A percentile compares a stretch with the other conserved stretches of the same genome.
phyloP scores from a whole-genome alignment of 2,329 filamentous ascomycete genomes.

The Fusarium vanettenii region DNA sequence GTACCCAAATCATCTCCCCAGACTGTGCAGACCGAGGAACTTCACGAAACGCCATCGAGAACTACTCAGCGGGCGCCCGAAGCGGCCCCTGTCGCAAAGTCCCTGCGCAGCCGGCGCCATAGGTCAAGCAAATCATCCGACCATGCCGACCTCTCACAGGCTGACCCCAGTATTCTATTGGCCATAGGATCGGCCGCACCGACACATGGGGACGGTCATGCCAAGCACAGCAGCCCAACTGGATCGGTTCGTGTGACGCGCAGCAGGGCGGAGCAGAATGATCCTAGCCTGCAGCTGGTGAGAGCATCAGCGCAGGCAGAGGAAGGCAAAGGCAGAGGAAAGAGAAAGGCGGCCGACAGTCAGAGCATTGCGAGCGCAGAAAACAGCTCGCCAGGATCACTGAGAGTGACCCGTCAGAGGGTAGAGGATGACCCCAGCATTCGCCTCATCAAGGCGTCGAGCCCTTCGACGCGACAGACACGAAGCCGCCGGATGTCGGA shows the following conservation, averaged over 20 bases:
- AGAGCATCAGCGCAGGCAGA: constrained; percentile 33
- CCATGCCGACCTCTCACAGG: constrained; percentile 29
- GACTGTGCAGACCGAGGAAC: constrained; percentile 17
- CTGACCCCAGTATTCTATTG: constrained; percentile 47
- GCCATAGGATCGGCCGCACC: constrained; percentile 35
- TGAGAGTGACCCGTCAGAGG: constrained; percentile 46
- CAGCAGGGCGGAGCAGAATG: constrained; percentile 38
- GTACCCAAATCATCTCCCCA: constrained; percentile 16
- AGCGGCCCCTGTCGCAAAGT: constrained; percentile 43
- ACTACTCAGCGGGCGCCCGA: constrained; percentile 36
- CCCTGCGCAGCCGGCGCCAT: constrained; percentile 46
- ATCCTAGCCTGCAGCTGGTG: constrained; percentile 39
- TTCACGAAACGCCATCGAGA: constrained; percentile 16
- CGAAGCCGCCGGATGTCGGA: constrained; percentile 40
- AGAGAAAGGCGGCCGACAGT: constrained; percentile 26
- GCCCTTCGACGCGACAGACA: constrained; percentile 35
- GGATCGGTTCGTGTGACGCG: constrained; percentile 43
- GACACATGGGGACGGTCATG: constrained; percentile 19
- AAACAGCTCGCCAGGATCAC: constrained; percentile 34
- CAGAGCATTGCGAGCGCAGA: constrained; percentile 26
- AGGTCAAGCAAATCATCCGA: constrained; percentile 39
- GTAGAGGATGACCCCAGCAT: constrained; percentile 41
- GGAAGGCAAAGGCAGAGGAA: constrained; percentile 32
- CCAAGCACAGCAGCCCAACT: constrained; percentile 30
- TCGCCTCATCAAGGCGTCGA: constrained; percentile 38